Evolutionary conservation across 208 protist species (phyloP).

Genomic region (Trichomonas tenax): DNA sequence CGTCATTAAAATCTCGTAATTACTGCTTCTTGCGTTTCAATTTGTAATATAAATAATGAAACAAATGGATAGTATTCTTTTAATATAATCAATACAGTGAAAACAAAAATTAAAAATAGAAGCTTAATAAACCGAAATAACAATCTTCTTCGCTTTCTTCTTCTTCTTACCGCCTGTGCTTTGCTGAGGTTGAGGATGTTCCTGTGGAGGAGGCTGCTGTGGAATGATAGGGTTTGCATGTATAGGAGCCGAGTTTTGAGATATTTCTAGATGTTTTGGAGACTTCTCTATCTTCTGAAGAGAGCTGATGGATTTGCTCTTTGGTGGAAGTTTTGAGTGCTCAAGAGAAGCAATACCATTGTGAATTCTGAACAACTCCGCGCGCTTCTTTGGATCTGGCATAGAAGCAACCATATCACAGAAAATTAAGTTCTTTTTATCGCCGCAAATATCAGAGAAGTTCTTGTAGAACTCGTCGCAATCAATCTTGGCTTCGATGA

Average conservation of each 20-base stretch:
- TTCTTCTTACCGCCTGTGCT: background rate
- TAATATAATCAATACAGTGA: background rate
- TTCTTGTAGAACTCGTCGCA: background rate
- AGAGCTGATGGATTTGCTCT: background rate
- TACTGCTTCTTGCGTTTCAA: no score
- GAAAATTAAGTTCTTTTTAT: background rate
- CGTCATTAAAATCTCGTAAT: no score
- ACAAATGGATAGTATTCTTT: background rate
- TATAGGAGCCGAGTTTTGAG: background rate
- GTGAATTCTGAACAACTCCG: background rate
- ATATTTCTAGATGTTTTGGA: background rate
- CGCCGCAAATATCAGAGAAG: background rate
- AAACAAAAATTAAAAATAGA: background rate
- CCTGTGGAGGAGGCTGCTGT: background rate
- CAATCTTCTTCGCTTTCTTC: background rate
- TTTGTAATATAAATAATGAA: no score
- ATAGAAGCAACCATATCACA: background rate
- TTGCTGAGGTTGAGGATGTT: background rate
- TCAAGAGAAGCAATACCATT: background rate
- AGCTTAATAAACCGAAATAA: background rate
- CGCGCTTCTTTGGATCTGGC: background rate
- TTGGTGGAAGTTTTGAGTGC: background rate
- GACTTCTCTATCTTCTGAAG: background rate
- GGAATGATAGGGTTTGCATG: background rate
- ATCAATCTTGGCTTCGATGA: background rate